Percentiles rank a stretch among this genome's conserved stretches.
Evolutionary conservation across 2,329 filamentous ascomycete genomes (phyloP).

Genomic region (Curvularia sp.): DNA sequence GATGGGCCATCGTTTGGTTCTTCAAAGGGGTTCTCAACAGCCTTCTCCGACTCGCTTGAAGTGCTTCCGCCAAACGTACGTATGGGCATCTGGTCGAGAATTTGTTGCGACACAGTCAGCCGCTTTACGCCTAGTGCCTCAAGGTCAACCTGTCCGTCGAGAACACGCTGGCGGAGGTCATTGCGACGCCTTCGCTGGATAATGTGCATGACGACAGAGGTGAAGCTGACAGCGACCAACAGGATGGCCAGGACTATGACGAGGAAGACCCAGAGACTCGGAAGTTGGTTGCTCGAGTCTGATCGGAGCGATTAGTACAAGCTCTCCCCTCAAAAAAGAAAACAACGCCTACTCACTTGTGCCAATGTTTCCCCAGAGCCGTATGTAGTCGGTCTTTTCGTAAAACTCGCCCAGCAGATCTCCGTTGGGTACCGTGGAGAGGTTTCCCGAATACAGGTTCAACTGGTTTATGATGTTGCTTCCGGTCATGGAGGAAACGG

Average conservation of each 20-base stretch:
- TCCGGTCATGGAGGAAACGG: conserved; percentile 73
- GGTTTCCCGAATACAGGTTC: conserved; percentile 77
- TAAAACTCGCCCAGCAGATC: conserved; percentile 50
- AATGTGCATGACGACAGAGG: conserved; percentile 76
- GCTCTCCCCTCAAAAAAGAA: conserved; percentile 4
- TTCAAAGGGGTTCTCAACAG: conserved; percentile 15
- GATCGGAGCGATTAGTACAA: conserved; percentile 4
- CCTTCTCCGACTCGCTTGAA: conserved; percentile 27
- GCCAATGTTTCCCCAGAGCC: conserved; percentile 60
- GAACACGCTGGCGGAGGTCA: conserved; percentile 72
- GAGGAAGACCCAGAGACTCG: conserved; percentile 82
- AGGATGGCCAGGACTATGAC: conserved; percentile 74
- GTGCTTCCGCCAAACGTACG: conserved; percentile 69
- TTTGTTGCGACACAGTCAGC: conserved; percentile 73
- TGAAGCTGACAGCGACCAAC: conserved; percentile 69
- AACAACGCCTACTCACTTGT: conserved; percentile 45
- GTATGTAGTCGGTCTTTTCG: conserved; percentile 54
- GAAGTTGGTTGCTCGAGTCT: conserved; percentile 64
- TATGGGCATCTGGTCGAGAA: conserved; percentile 77
- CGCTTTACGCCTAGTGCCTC: conserved; percentile 86
- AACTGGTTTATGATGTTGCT: conserved; percentile 73
- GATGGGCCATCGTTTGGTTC: conserved; percentile 20
- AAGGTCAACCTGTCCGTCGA: conserved; percentile 80
- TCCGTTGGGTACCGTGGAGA: conserved; percentile 59
- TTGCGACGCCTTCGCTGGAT: conserved; percentile 75